Evolutionary conservation across 2,329 filamentous ascomycete genomes (phyloP), one percentile per base, ranked within the genome.

Genomic region (Stachybotrys elegans): DNA sequence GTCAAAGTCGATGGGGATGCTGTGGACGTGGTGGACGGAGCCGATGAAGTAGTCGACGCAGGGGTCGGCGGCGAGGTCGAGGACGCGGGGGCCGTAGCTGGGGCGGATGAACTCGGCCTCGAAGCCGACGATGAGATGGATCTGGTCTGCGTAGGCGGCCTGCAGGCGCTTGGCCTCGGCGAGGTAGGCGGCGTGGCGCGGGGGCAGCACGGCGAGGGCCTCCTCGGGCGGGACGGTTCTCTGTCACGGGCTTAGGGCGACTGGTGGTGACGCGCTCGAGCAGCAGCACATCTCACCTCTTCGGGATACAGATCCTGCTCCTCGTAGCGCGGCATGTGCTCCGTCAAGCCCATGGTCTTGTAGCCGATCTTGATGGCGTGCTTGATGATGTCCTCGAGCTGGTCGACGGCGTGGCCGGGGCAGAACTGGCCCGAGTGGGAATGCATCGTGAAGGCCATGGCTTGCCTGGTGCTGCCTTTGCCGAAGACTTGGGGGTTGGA

Each of bases 361-460:
- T 94, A 93, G 35, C 86, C 84, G 48, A 85, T 76, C 39, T 75
- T 67, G 53, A 97, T 88, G 51, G 92, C 92, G 12, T 83, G 78
- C 58, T 83, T 78, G 55, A 97, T 73, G 40, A 97, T 80, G 52
- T 89, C 83, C 64, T 97, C 92, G 9, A 98, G 78, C 17, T 81
- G 77, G 62, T 95, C 82, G 60, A 85, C 82, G 41, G 93, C 93
- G 71, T 98, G 93, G 55, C 85, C 81, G 9, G 84, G 84, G 71
- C 93, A 98, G 72, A 98, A 98, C 64, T 98, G 88, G 51, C 93
- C 93, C 29, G 93, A 97, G 70, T 98, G 93, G 60, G 89, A 95
- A 68, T 98, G 93, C 73, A 97, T 94, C 5, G 93, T 94, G 70
- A 95, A 95, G 2, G 92, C 91, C 93, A 97, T 97, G 42, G n/a